phyloP scores from a whole-genome alignment of 306 rosid genomes.

The Gynostemma pentaphyllum region DNA sequence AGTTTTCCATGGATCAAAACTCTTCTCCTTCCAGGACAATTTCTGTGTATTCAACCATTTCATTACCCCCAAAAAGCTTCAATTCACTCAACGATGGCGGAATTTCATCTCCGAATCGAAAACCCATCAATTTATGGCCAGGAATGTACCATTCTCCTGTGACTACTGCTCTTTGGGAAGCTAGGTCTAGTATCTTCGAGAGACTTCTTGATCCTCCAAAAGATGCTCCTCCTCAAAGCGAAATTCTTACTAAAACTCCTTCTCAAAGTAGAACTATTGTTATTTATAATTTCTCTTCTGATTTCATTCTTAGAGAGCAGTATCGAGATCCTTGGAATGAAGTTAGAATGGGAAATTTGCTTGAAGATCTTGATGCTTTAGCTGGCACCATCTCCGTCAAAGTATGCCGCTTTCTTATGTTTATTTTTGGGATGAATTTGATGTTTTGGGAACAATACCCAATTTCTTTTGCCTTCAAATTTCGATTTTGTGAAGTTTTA shows the following conservation, averaged over 20 bases:
- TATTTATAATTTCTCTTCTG: constrained; percentile 61
- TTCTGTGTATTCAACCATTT: constrained; percentile 38
- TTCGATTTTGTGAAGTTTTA: background rate
- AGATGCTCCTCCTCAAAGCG: constrained; percentile 86
- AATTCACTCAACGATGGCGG: constrained; percentile 9
- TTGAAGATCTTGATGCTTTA: constrained; percentile 91
- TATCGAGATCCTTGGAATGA: constrained; percentile 95
- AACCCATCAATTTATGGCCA: constrained; percentile 75
- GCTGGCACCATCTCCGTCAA: constrained; percentile 88
- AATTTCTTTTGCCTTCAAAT: background rate
- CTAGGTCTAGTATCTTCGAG: constrained; percentile 54
- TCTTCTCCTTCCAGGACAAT: constrained; percentile 43
- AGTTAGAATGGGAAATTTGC: constrained; percentile 74
- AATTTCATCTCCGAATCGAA: constrained; percentile 18
- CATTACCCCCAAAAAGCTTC: constrained; percentile 13
- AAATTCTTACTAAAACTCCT: constrained; percentile 64
- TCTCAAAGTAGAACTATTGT: constrained; percentile 74
- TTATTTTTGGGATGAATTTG: background rate
- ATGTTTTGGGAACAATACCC: background rate
- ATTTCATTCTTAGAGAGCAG: constrained; percentile 70
- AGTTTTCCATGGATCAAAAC: constrained; percentile 34
- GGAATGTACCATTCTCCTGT: constrained; percentile 98
- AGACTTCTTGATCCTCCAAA: constrained; percentile 63
- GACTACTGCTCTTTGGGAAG: constrained; percentile 86
- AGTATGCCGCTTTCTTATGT: constrained; percentile 25